Evolutionary conservation across 129 eudicot species (phyloP).

Genomic region (Flaveria ramosissima): DNA sequence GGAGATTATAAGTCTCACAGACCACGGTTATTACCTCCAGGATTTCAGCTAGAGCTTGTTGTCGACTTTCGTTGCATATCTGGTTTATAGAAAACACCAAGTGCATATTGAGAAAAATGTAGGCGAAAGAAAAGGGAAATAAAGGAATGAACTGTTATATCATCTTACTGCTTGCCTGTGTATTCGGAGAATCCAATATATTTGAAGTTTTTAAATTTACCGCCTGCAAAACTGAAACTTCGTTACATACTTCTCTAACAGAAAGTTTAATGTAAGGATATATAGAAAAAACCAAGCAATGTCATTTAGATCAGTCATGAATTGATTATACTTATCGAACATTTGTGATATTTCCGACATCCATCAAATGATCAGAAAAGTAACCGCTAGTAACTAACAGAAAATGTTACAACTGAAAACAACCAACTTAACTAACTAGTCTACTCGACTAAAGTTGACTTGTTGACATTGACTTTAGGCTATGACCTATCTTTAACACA

Average conservation of each 20-base stretch:
- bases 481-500: no score
- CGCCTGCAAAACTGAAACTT: slow-evolving; percentile 74
- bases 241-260: slow-evolving; percentile 32
- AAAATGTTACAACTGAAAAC: background rate
- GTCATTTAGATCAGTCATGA: no score
- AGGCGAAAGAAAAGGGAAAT: background rate
- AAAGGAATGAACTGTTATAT: slow-evolving; percentile 13
- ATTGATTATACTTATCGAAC: no score
- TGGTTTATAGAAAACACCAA: slow-evolving; percentile 42
- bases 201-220: slow-evolving; percentile 90
- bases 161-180: slow-evolving; percentile 60
- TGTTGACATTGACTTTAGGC: background rate
- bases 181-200: slow-evolving; percentile 75
- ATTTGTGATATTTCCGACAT: background rate
- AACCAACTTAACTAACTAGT: background rate
- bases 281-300: background rate
- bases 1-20: slow-evolving; percentile 73
- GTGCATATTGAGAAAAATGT: slow-evolving; percentile 23
- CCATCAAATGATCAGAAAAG: background rate
- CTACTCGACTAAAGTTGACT: background rate
- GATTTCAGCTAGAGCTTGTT: slow-evolving; percentile 80
- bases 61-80: slow-evolving; percentile 91
- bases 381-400: background rate
- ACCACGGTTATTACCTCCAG: slow-evolving; percentile 75
- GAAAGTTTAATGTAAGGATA: background rate